Base-by-base conservation (phyloP, 2,329 filamentous ascomycete species). In the Ophidiomyces ophidiicola region DNA sequence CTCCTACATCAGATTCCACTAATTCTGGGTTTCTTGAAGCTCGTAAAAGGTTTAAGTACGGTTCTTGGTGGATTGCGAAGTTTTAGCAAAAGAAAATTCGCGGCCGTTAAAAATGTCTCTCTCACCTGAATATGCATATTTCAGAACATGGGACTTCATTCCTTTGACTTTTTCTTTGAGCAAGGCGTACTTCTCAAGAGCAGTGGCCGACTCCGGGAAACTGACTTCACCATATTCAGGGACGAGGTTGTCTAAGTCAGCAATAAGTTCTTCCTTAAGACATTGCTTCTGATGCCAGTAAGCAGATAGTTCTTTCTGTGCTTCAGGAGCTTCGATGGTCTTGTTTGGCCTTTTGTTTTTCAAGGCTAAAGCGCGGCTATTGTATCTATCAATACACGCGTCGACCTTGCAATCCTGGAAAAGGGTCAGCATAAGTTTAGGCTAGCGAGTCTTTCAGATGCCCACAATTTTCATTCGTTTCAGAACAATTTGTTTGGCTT, bases 331-430 rank as follows among this genome's bases (percentile, higher is more conserved):
- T 17, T 12, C 6, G 8, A n/a, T 15, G 28, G 19, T n/a, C 11
- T 12, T 2, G 19, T 15, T 21, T 11, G 24, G 35, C 5, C 20
- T 4, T 4, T 26, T 6, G 18, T 1, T 10, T 31, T 25, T 18
- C 24, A 30, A 14, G 12, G 19, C 4, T 0, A 2, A 5, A 40
- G 19, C 12, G 12, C 15, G 25, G 18, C 1, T 3, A 11, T 37
- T 7, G 24, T 19, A 41, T 25, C 36, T 44, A 30, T 41, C 37
- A 21, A 44, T 25, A 33, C 42, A 44, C 5, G 42, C 38, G 29
- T 44, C 42, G 6, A 41, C 12, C 30, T 44, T 44, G 26, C 37
- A 41, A 30, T 41, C 38, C 42, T 44, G n/a, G 8, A 19, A 21
- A 21, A 23, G 14, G 11, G 11, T 37, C 23, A 37, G 34, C 23